phyloP scores from a whole-genome alignment of 805 yeast species.

The Candida rishiriensis region DNA sequence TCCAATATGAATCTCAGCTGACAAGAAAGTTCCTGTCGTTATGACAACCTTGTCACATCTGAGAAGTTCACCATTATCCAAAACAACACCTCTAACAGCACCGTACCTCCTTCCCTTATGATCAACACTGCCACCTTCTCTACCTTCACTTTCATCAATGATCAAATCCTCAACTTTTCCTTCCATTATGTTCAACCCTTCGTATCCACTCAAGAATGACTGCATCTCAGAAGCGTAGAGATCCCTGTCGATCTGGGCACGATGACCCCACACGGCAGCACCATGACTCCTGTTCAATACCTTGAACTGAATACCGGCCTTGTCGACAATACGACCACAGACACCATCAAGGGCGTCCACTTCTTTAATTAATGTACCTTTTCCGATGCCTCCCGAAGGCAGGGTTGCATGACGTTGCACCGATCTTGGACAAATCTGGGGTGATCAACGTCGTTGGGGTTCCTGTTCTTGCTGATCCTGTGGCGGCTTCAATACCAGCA shows the following conservation, averaged over 20 bases:
- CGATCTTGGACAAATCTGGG: constrained; percentile 70
- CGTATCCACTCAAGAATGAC: constrained; percentile 47
- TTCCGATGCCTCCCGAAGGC: constrained; percentile 97
- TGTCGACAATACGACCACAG: constrained; percentile 78
- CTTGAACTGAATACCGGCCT: constrained; percentile 89
- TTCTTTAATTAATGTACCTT: constrained; percentile 87
- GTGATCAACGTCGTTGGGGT: constrained; percentile 68
- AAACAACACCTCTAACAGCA: constrained; percentile 62
- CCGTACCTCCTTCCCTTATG: constrained; percentile 41
- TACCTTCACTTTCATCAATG: constrained; percentile 37
- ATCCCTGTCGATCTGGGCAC: constrained; percentile 91
- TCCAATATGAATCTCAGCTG: constrained; percentile 95
- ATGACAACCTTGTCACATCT: constrained; percentile 68
- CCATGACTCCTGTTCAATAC: constrained; percentile 84
- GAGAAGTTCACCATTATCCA: constrained; percentile 62
- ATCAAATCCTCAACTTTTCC: constrained; percentile 85
- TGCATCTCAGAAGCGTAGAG: constrained; percentile 82
- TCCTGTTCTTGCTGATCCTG: constrained; percentile 88
- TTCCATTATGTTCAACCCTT: constrained; percentile 55
- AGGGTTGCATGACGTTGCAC: constrained; percentile 96
- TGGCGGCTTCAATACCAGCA: constrained; percentile 97
- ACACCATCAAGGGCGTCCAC: constrained; percentile 97
- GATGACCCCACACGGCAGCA: constrained; percentile 97
- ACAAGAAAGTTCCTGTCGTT: constrained; percentile 92
- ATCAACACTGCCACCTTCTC: constrained; percentile 5